Base-by-base conservation (phyloP, 495 filamentous ascomycete genomes). In the Penicillium mononematosum region DNA sequence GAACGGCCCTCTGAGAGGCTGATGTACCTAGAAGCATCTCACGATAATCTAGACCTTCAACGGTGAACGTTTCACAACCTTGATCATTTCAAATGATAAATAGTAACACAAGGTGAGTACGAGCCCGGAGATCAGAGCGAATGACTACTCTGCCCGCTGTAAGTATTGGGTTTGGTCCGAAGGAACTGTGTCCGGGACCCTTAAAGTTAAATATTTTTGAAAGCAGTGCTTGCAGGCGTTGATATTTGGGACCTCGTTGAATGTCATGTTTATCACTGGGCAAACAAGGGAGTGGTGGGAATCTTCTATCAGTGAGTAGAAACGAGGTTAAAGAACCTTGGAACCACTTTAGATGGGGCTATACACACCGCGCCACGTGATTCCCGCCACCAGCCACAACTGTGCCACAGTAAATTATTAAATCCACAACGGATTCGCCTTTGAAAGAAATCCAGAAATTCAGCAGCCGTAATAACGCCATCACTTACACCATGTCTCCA, bases 351-450 rank as follows among this genome's bases (percentile, higher is more conserved):
- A 27, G 22, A 54, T 45, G 22, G 43, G 52, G 29, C 20, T 50
- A 43, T 53, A 22, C 10, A 47, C 36, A 44, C 32, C 25, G 43
- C 50, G 34, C 36, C 63, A 75, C 70, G 70, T 76, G 74, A 65
- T 27, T 2, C 0, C 24, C 10, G 2, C 12, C 56, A 64, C 64
- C 63, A 70, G 74, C 72, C 72, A 77, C 73, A 62, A 8, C 1
- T 60, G 68, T 71, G 73, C 75, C 73, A 75, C 73, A 64, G 53
- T 29, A 55, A 65, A 60, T 67, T 70, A 73, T 72, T 67, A 77
- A 78, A 78, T 78, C 76, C 76, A 78, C 76, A 78, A 78, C 73
- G 71, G 71, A 74, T 60, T 69, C 71, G 64, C 68, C 69, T 75
- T 69, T 67, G 62, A 71, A 69, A 70, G 66, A 74, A 75, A 70